These are phyloP conservation scores for Marasmius oreades DNA, from an alignment of 1,284 basidiomycete species.

Conservation along the genomic window DNA sequence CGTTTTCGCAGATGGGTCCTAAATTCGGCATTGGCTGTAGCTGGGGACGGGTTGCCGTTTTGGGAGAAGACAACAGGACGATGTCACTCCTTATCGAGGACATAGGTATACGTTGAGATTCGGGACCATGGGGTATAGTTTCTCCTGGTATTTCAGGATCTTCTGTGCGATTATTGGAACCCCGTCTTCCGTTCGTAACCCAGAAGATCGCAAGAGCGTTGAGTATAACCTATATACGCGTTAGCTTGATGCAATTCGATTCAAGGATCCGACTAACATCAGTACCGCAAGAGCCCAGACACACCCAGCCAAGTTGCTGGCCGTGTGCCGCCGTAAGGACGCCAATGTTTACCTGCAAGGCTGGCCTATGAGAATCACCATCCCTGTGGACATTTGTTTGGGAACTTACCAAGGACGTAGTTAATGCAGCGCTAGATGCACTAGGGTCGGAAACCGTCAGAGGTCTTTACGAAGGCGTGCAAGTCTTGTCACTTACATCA, in stretches of 20 bases:
- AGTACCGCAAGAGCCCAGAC: conserved; percentile 8
- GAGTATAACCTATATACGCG: neutral
- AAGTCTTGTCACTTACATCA: conserved; percentile 22
- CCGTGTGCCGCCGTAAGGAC: conserved; percentile 4
- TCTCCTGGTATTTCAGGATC: neutral
- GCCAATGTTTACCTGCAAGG: conserved; percentile 31
- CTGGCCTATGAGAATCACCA: neutral
- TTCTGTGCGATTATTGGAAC: neutral
- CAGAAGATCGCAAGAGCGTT: conserved; percentile 5
- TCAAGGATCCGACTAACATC: conserved; percentile 3
- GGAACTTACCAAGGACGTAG: conserved; percentile 26
- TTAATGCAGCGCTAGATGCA: conserved; percentile 37
- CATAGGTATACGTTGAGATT: too few species aligned
- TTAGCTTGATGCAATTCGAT: neutral
- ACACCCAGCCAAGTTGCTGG: conserved; percentile 11
- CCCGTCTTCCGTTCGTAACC: conserved; percentile 5
- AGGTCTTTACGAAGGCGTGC: neutral
- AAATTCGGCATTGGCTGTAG: too few species aligned
- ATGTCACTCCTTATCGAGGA: too few species aligned
- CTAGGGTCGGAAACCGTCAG: conserved; percentile 15
- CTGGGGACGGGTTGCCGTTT: too few species aligned
- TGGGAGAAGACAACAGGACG: too few species aligned
- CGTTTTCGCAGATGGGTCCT: too few species aligned
- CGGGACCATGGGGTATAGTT: neutral
- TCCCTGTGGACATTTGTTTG: conserved; percentile 6